Base-by-base conservation (phyloP, 2,329 filamentous ascomycete species). In the Pseudofabraea citricarpa region DNA sequence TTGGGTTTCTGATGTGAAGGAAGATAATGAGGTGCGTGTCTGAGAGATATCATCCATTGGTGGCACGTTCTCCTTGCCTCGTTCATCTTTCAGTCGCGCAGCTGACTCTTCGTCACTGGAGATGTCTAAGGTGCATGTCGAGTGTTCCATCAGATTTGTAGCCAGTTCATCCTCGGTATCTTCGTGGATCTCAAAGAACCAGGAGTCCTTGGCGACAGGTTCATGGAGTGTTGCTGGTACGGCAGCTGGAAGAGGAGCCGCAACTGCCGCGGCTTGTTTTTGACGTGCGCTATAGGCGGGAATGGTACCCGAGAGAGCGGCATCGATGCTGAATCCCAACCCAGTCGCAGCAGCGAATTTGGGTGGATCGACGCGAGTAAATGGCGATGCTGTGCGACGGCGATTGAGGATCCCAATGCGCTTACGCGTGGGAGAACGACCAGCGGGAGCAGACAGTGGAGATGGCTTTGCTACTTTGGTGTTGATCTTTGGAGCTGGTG, bases 181-280 rank as follows among this genome's bases (percentile, higher is more conserved):
- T 61, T 95, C 88, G 61, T 96, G 84, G 58, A 98, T 97, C 46
- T 91, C 86, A 61, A 98, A 97, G 70, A 85, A 85, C 90, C 90
- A 96, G 45, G 75, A 75, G 24, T 79, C 74, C 59, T 85, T 78
- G 55, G 74, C 63, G 41, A 75, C 71, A 18, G 71, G 59, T 47
- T 71, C 69, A 32, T 65, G 50, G 26, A 76, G 59, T 49, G 46
- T 48, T 13, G 46, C 39, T 21, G 47, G 52, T 29, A 51, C 49
- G 23, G 47, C 55, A 37, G 52, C 38, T 8, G 44, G 20, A n/a
- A n/a, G n/a, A n/a, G n/a, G n/a, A n/a, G n/a, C n/a, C n/a, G n/a
- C n/a, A 7, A 62, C 55, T 44, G 57, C 39, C 43, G 57, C 55
- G 52, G 45, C 53, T 60, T 46, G 62, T 52, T n/a, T 59, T 26